These are phyloP conservation scores for Auricularia auricula-judae DNA, from an alignment of 768 basidiomycete species.

Conservation along the genomic window DNA sequence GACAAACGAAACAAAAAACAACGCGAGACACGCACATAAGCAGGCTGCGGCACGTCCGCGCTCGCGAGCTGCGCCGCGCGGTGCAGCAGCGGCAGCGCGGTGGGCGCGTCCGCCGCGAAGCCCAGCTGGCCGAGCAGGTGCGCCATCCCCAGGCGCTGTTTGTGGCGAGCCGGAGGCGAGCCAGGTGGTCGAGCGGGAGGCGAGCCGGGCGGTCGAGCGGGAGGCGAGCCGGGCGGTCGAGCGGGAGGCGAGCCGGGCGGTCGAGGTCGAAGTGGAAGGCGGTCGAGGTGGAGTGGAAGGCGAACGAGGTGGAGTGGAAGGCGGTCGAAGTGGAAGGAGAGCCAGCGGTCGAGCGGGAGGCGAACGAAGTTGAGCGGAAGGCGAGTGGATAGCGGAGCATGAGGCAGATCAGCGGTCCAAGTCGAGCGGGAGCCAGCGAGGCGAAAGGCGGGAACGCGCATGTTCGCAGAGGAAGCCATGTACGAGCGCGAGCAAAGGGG, in stretches of 20 bases:
- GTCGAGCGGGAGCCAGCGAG: too few relatives aligned
- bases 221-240: neutral
- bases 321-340: too few relatives aligned
- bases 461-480: too few relatives aligned
- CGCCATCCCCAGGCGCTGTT: constrained; percentile 86
- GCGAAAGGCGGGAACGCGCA: too few relatives aligned
- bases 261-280: constrained; percentile 2
- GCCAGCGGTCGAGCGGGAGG: too few relatives aligned
- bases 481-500: too few relatives aligned
- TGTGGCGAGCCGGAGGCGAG: constrained; percentile 4
- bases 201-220: neutral
- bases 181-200: constrained; percentile 2
- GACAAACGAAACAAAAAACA: neutral
- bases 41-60: constrained; percentile 72
- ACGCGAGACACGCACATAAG: constrained; percentile 31
- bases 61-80: constrained; percentile 68
- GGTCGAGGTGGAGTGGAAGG: too few relatives aligned
- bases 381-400: too few relatives aligned
- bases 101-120: constrained; percentile 37
- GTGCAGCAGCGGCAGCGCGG: constrained; percentile 62
- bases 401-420: too few relatives aligned
- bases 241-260: neutral
- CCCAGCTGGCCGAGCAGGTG: constrained; percentile 80
- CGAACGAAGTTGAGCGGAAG: too few relatives aligned
- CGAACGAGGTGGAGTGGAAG: too few relatives aligned